Percentiles rank a stretch among this genome's conserved stretches.
These are phyloP conservation scores for Fusarium tanahbumbuense DNA, from an alignment of 2,329 filamentous ascomycete genomes.

Conservation along the genomic window DNA sequence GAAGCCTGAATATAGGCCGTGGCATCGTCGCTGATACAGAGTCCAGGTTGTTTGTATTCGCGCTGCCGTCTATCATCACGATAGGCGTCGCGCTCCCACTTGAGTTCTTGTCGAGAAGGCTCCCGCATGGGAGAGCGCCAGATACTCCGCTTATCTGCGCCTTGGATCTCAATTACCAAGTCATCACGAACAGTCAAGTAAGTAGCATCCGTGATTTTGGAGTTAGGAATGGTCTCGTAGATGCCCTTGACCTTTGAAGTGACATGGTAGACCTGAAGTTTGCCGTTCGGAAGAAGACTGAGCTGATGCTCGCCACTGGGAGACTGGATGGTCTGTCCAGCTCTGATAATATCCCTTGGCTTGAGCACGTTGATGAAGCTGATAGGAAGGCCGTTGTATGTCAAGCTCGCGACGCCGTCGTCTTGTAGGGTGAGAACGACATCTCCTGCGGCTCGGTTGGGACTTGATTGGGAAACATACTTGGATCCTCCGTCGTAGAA, in stretches of 20 bases:
- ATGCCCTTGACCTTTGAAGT: background rate
- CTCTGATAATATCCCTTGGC: background rate
- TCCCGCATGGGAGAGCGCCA: background rate
- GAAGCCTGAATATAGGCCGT: background rate
- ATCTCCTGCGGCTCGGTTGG: background rate
- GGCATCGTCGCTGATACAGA: background rate
- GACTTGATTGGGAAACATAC: rapidly evolving
- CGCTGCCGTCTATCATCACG: background rate
- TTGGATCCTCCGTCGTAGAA: background rate
- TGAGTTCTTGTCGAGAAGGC: background rate
- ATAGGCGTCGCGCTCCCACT: background rate
- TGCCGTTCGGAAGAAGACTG: background rate
- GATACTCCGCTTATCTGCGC: background rate
- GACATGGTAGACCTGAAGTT: background rate
- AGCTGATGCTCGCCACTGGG: background rate
- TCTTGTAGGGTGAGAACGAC: background rate
- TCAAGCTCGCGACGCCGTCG: rapidly evolving
- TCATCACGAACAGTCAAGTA: rapidly evolving
- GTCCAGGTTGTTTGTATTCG: background rate
- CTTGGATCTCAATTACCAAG: rapidly evolving
- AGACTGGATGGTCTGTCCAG: background rate
- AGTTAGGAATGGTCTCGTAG: background rate
- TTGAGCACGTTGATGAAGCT: background rate
- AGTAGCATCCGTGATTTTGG: background rate
- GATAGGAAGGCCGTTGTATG: background rate